Evolutionary conservation across 257 asterid genomes (phyloP).

Genomic region (Linaria vulgaris): DNA sequence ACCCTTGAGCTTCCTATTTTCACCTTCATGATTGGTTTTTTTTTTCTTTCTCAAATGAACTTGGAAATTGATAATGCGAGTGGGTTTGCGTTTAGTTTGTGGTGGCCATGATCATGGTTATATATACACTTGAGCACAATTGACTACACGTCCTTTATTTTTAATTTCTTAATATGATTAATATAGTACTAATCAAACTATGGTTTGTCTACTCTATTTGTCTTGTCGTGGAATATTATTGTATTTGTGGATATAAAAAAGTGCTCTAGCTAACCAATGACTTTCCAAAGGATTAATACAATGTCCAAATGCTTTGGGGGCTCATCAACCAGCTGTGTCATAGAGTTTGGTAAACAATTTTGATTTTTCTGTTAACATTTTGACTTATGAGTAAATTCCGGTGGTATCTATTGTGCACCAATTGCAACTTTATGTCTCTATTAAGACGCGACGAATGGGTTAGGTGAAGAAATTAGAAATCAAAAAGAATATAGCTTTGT

Average conservation of each 20-base stretch:
- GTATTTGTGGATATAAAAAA: not conserved
- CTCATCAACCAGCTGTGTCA: constrained; percentile 14
- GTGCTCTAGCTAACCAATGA: not conserved
- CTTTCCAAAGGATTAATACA: not conserved
- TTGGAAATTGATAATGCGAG: constrained; percentile 3
- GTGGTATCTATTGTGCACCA: not conserved
- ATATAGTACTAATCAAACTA: not conserved
- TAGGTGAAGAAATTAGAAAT: constrained; percentile 28
- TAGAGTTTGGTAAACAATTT: constrained; percentile 26
- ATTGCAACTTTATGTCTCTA: constrained; percentile 5
- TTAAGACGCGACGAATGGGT: constrained; percentile 23
- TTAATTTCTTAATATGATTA: not conserved
- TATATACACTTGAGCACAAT: constrained; percentile 29
- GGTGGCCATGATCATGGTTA: constrained; percentile 25
- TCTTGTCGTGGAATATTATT: constrained; percentile 2
- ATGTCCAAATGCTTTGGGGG: constrained; percentile 15
- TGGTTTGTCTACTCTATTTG: constrained; percentile 11
- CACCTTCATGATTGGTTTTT: constrained; percentile 61
- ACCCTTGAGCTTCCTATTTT: constrained; percentile 57
- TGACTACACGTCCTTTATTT: not conserved
- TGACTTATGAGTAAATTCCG: constrained; percentile 19
- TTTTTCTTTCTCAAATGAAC: not conserved
- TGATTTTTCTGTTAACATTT: constrained; percentile 4
- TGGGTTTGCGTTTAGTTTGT: constrained; percentile 24
- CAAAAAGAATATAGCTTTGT: not conserved